A percentile compares a stretch with the other conserved stretches of the same genome.
Evolutionary conservation across 1,139 yeast genomes (phyloP).

Genomic region (Eremothecium gossypii): DNA sequence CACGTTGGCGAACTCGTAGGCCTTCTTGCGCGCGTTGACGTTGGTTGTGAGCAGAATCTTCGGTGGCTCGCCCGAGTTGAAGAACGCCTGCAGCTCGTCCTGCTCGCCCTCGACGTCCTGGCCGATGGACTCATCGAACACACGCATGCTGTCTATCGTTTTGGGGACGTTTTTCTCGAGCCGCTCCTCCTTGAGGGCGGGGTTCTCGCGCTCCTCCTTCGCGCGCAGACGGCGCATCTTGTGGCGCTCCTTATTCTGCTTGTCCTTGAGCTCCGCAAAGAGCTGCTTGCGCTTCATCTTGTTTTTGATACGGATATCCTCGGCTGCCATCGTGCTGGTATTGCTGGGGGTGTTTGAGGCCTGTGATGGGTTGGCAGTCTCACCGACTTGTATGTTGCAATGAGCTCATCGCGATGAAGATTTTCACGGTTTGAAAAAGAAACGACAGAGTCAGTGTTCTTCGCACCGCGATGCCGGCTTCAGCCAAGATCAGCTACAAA

Average conservation of each 20-base stretch:
- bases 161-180: slow-evolving; percentile 72
- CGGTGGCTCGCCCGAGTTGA: slow-evolving; percentile 37
- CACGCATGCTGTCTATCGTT: slow-evolving; percentile 83
- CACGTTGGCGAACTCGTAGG: slow-evolving; percentile 84
- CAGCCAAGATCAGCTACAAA: no score
- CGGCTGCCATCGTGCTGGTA: slow-evolving; percentile 19
- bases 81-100: slow-evolving; percentile 35
- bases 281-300: slow-evolving; percentile 74
- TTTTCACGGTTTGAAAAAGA: neutral
- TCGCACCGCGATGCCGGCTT: neutral
- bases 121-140: slow-evolving; percentile 75
- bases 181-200: slow-evolving; percentile 72
- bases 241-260: slow-evolving; percentile 69
- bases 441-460: neutral
- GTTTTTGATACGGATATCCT: slow-evolving; percentile 45
- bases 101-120: slow-evolving; percentile 69
- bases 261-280: slow-evolving; percentile 64
- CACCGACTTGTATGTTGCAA: neutral
- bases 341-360: neutral
- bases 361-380: neutral
- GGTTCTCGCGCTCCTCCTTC: slow-evolving; percentile 73
- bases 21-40: slow-evolving; percentile 74
- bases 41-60: slow-evolving; percentile 85
- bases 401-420: slow-evolving; percentile 2
- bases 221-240: slow-evolving; percentile 68